Evolutionary conservation across 441 rosid species (phyloP).

Genomic region (Daphne laureola): DNA sequence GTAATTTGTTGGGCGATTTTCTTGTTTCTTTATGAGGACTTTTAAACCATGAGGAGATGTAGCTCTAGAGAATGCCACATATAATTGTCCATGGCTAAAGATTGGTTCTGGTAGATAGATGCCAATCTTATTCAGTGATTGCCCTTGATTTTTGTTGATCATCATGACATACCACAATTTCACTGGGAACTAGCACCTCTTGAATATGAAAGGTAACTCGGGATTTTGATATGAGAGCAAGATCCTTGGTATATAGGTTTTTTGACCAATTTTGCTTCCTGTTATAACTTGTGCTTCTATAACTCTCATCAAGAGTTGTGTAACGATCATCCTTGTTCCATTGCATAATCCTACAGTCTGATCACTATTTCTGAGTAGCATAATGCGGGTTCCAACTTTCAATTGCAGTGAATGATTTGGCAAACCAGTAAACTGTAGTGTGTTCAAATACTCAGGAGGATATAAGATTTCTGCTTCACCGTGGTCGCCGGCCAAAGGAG

Average conservation of each 20-base stretch:
- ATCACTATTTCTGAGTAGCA: conserved; percentile 2
- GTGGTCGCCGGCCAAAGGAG: neutral
- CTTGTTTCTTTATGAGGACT: too few relatives aligned
- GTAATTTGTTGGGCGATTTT: too few relatives aligned
- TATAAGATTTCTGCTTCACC: neutral
- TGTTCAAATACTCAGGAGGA: neutral
- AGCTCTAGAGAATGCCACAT: neutral
- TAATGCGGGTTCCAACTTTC: conserved; percentile 1
- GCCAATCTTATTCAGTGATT: neutral
- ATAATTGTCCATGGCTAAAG: neutral
- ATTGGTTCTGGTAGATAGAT: neutral
- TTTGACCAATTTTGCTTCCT: neutral
- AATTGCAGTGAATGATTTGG: conserved; percentile 2
- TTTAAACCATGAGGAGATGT: too few relatives aligned
- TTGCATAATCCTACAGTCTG: neutral
- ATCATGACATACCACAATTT: neutral
- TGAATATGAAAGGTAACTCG: too few relatives aligned
- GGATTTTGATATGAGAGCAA: too few relatives aligned
- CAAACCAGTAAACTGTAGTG: neutral
- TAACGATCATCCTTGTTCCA: conserved; percentile 7
- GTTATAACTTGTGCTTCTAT: neutral
- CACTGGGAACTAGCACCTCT: neutral
- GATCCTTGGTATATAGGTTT: too few relatives aligned
- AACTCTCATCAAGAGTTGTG: neutral
- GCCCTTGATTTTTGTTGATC: neutral